Base-by-base conservation (phyloP, 148 eudicot species). In the Silene conica region DNA sequence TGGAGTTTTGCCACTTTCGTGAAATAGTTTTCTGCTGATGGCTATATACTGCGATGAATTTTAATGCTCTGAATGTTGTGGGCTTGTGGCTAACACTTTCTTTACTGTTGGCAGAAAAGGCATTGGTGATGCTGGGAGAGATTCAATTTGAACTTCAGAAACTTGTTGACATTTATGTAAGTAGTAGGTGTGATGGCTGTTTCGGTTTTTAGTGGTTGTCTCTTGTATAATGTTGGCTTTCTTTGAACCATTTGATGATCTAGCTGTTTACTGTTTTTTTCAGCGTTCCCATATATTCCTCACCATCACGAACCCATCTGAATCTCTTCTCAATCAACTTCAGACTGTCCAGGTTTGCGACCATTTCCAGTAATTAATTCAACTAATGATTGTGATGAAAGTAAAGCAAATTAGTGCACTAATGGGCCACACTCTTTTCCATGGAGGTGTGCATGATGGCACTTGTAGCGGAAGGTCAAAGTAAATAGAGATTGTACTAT, bases 281-380 rank as follows among this genome's bases (percentile, higher is more conserved):
- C 96, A 94, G 97, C 97, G 98, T 11, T 86, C 97, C 43, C 87
- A 94, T 78, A 82, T 94, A 61, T 72, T 79, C 71, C 74, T 81
- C 71, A 94, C 98, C 22, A 88, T 94, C 69, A 89, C 97, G 55
- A 88, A 87, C 69, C 98, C 98, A 60, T 92, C 96, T 19, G 96
- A 94, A 70, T 94, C 97, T 56, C 97, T 94, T 81, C 87, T 94
- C 54, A 83, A 82, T 81, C 97, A 94, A 81, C 98, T 94, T 73
- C 88, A 87, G 73, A 91, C 92, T 60, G 97, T 94, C 70, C 97
- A 94, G 98, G 98, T 94, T 79, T 73, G 92, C 77, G 20, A 57
- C 64, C 6, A 46, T 46, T 48, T 46, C 50, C 56, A 57, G 72
- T 74, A 18, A 11, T 76, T 14, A 16, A 61, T 70, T 48, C 52